Base-by-base conservation (phyloP, 305 asterid species). In the Solanum chacoense region DNA sequence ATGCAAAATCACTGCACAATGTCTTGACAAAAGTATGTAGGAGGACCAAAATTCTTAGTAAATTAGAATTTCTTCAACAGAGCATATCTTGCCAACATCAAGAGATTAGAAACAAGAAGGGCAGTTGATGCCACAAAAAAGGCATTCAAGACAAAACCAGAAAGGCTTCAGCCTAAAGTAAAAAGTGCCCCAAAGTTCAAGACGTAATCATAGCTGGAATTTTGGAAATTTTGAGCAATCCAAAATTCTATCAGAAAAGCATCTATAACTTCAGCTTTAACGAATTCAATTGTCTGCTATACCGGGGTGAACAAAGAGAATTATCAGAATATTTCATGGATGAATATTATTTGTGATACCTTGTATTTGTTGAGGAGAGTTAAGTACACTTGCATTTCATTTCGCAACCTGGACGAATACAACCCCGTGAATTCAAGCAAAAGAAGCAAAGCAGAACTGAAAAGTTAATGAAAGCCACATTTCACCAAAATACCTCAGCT, bases 311-410 rank as follows among this genome's bases (percentile, higher is more conserved):
- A 55, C 73, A 83, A 50, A 50, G 40, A 83, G 74, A 83, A 22
- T 55, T 83, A 83, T 83, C 72, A 50, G 35, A 83, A 83, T 37
- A 32, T 31, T 31, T 83, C 40, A 83, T 32, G 59, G 26, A 28
- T 63, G 71, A 8, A 37, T 29, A 78, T 11, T 36, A 40, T 29
- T 63, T 63, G 75, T 16, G 83, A 59, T 93, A 96, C 99, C 96
- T 94, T 91, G 50, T 89, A 86, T 67, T 76, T 91, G 84, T 73
- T 91, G 90, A 93, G 85, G 86, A 94, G 92, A 91, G 92, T 84
- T 91, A 96, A 85, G 95, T 92, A 96, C 86, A 86, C 90, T 86
- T 92, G 93, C 91, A 96, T 92, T 92, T 94, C 94, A 76, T 90
- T 93, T 72, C 88, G 96, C 89, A 96, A 88, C 95, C 99, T 96